Percentiles rank a stretch among this genome's conserved stretches.
Evolutionary conservation across 2,329 filamentous ascomycete genomes (phyloP).

Genomic region (Monosporascus sp.): DNA sequence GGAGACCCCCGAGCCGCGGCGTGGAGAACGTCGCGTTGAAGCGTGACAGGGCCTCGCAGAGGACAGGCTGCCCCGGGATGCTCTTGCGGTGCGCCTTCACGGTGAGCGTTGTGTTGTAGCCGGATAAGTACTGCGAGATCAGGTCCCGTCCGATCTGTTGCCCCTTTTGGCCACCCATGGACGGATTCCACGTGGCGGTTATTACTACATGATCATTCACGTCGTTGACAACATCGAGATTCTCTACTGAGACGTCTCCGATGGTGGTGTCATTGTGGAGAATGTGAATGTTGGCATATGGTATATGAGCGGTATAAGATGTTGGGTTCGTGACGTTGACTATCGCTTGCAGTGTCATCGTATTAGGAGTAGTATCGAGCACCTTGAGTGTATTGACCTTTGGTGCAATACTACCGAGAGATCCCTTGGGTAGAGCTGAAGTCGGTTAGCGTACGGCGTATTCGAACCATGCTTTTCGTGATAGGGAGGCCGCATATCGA

Average conservation of each 20-base stretch:
- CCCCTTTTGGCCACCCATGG: slow-evolving; percentile 56
- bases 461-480: slow-evolving; percentile 6
- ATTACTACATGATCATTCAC: slow-evolving; percentile 66
- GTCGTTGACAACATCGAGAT: slow-evolving; percentile 61
- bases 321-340: slow-evolving; percentile 91
- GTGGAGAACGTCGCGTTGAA: slow-evolving; percentile 68
- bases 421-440: slow-evolving; percentile 54
- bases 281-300: slow-evolving; percentile 72
- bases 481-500: slow-evolving; percentile 9
- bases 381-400: slow-evolving; percentile 68
- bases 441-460: slow-evolving; percentile 27
- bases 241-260: slow-evolving; percentile 64
- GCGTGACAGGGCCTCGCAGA: slow-evolving; percentile 67
- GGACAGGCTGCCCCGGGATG: slow-evolving; percentile 65
- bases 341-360: slow-evolving; percentile 63
- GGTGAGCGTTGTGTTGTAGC: slow-evolving; percentile 75
- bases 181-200: slow-evolving; percentile 69
- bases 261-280: slow-evolving; percentile 67
- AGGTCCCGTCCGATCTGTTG: slow-evolving; percentile 62
- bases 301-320: slow-evolving; percentile 75
- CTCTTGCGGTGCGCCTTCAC: slow-evolving; percentile 65
- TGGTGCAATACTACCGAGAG: slow-evolving; percentile 46
- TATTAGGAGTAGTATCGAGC: slow-evolving; percentile 63
- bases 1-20: slow-evolving; percentile 55
- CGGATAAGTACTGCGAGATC: slow-evolving; percentile 81